Base-by-base conservation (phyloP, 352 stramenopile species). In the Globisporangium carolinianum region DNA sequence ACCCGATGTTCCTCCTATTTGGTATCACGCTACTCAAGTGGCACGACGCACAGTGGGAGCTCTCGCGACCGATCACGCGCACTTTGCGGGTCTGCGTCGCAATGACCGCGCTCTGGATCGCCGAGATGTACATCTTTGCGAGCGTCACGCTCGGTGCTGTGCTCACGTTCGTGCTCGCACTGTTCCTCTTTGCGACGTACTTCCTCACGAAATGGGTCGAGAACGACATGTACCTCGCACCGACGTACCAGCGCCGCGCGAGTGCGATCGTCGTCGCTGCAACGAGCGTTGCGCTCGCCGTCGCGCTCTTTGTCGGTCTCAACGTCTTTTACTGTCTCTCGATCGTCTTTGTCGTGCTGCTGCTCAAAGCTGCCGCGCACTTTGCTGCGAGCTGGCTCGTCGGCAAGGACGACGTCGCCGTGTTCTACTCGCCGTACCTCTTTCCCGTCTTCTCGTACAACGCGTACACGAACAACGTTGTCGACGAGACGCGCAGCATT, bases 391-490 rank as follows among this genome's bases (percentile, higher is more conserved):
- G 68, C 15, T 89, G 77, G 74, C 66, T 91, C 39, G 73, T 89
- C 42, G 60, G 58, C 14, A 75, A 87, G 46, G 79, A 81, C 18
- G 86, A 89, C 11, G 63, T 86, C 39, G 62, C 74, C 41, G 63
- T 91, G 45, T 96, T 91, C 61, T 92, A 88, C 57, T 91, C 87
- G 41, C 87, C 83, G 8, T 96, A 94, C 53, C 56, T 97, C 24
- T 95, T 97, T 46, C 91, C 91, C 9, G 74, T 94, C 5, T 97
- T 94, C 61, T 90, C 85, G 14, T 96, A 97, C 71, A 91, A 97
- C 51, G 80, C 91, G 2, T 86, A 83, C 62, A 94, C 78, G 9
- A 94, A 97, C 73, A 96, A 97, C 61, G 74, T 98, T 39, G 71
- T 91, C 42, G 83, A 97, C 50, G 82, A 97, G 60, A 97, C 79